phyloP scores from a whole-genome alignment of 1,139 yeast genomes.

The Diutina scorzettiae region DNA sequence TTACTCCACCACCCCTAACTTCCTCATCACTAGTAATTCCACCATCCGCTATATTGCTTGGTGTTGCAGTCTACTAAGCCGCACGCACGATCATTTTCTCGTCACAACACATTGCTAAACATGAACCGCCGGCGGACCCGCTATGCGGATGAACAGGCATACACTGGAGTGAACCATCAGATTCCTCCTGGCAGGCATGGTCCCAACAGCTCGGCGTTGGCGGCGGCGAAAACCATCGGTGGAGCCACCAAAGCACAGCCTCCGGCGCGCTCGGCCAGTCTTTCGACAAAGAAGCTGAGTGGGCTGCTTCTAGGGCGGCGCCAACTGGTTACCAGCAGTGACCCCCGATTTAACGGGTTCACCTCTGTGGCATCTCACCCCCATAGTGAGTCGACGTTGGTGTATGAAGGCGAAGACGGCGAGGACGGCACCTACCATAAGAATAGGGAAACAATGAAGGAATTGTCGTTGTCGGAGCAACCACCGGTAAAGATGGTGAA shows the following conservation, averaged over 20 bases:
- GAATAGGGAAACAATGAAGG: background rate
- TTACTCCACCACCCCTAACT: too few relatives aligned
- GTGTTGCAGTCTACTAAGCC: too few relatives aligned
- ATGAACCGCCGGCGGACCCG: conserved; percentile 5
- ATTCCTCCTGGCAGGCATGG: background rate
- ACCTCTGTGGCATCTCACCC: background rate
- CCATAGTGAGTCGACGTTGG: background rate
- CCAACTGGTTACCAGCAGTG: background rate
- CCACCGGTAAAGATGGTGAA: conserved; percentile 28
- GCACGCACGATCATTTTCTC: too few relatives aligned
- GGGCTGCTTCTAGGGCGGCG: conserved; percentile 6
- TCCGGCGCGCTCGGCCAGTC: background rate
- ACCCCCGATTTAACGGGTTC: background rate
- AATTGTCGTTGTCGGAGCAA: background rate
- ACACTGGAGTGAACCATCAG: background rate
- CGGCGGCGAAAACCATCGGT: conserved; percentile 1
- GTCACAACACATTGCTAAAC: too few relatives aligned
- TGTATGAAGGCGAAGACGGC: background rate
- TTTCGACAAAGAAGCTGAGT: conserved; percentile 1
- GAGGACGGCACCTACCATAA: background rate
- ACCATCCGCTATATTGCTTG: too few relatives aligned
- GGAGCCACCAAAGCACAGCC: background rate
- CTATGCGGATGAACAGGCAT: conserved; percentile 1
- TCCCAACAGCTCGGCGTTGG: background rate
- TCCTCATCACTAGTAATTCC: too few relatives aligned